phyloP scores from a whole-genome alignment of 306 rosid genomes.

The Rosa persica region DNA sequence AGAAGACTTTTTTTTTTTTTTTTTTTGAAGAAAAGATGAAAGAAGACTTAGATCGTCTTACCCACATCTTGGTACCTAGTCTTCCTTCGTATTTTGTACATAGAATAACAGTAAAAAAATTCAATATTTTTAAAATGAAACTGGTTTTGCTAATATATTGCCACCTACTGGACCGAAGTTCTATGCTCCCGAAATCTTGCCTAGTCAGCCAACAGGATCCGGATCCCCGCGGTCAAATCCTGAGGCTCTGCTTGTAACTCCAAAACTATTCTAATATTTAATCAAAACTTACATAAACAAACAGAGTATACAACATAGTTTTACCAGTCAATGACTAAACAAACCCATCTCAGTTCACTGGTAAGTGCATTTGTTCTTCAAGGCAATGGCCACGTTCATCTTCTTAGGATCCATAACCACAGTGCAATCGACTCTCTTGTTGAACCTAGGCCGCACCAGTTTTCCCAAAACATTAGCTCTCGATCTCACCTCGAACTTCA shows the following conservation, averaged over 20 bases:
- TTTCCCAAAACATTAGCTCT: constrained; percentile 74
- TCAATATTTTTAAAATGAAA: neutral
- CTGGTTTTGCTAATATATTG: neutral
- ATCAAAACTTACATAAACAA: neutral
- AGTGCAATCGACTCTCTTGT: constrained; percentile 55
- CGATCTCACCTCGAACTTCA: constrained; percentile 58
- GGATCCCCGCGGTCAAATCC: constrained; percentile 7
- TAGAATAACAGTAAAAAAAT: neutral
- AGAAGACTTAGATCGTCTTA: neutral
- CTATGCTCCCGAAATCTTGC: constrained; percentile 6
- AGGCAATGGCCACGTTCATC: constrained; percentile 56
- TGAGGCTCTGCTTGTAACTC: constrained; percentile 4
- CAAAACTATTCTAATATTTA: neutral
- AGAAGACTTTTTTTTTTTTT: neutral
- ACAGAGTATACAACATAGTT: neutral
- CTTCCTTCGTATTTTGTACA: neutral
- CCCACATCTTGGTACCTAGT: neutral
- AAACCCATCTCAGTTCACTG: constrained; percentile 20
- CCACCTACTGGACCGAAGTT: neutral
- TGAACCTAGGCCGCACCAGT: constrained; percentile 77
- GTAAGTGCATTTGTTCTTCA: constrained; percentile 55
- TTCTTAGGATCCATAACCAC: constrained; percentile 67
- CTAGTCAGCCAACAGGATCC: constrained; percentile 6
- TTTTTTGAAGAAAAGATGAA: neutral
- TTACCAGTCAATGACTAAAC: neutral